phyloP scores from a whole-genome alignment of 2,329 filamentous ascomycete species.

The Aureobasidium melanogenum region DNA sequence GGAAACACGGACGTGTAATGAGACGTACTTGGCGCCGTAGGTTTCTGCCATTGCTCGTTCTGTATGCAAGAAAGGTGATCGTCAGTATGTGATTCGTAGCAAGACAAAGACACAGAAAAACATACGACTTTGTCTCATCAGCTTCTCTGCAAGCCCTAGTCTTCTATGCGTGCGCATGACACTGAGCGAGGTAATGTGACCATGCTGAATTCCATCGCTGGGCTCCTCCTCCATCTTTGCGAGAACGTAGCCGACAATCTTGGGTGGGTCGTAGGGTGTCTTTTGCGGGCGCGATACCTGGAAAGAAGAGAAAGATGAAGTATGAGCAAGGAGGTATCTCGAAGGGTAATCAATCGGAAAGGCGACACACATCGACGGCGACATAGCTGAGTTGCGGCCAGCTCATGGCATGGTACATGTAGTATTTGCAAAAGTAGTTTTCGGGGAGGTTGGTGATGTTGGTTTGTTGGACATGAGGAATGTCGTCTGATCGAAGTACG shows the following conservation, averaged over 20 bases:
- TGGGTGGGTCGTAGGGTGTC: conserved; percentile 79
- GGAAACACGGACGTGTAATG: conserved; percentile 87
- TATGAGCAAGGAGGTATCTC: not conserved
- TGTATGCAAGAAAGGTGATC: conserved; percentile 26
- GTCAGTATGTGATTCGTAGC: not conserved
- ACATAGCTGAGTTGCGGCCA: conserved; percentile 98
- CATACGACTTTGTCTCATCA: conserved; percentile 93
- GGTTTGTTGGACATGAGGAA: conserved; percentile 89
- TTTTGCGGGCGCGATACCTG: conserved; percentile 65
- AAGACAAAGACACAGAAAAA: conserved; percentile 20
- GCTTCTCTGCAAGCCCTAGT: conserved; percentile 87
- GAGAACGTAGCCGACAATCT: conserved; percentile 98
- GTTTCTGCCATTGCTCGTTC: conserved; percentile 96
- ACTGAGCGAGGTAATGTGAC: conserved; percentile 89
- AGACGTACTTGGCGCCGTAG: conserved; percentile 85
- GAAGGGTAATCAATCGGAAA: not conserved
- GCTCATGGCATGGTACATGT: conserved; percentile 95
- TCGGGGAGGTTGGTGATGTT: conserved; percentile 98
- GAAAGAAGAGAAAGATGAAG: not conserved
- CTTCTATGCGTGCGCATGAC: conserved; percentile 94
- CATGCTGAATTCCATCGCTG: conserved; percentile 79
- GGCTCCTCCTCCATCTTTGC: conserved; percentile 99
- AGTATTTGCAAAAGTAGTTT: conserved; percentile 99
- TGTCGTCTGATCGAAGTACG: conserved; percentile 70
- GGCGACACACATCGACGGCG: conserved; percentile 62